Base-by-base conservation (phyloP, 2,329 filamentous ascomycete species). In the Xenosphaeropsis pyriputrescens region DNA sequence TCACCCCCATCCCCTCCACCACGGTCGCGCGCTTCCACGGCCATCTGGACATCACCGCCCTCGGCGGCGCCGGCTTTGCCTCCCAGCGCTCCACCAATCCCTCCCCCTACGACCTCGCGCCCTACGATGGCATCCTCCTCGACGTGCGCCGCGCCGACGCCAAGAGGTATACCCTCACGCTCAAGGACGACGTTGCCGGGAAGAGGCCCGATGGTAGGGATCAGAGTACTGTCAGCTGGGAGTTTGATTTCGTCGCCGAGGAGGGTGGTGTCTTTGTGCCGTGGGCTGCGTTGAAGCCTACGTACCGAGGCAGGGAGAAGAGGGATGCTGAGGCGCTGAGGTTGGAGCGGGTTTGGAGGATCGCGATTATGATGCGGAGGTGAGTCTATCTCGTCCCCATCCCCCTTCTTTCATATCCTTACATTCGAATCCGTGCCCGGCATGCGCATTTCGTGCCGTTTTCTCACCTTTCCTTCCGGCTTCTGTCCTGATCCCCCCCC, bases 361-460 rank as follows among this genome's bases (percentile, higher is more conserved):
- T 89, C 19, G 78, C 75, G 36, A 64, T 91, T 41, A 88, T 91
- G 84, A 81, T 82, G 66, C 63, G 85, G 54, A 91, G 84, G 83
- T 85, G 57, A 41, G 62, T 52, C 14, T 16, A 15, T 19, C 19
- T 16, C 37, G 12, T 19, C 31, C n/a, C 37, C 18, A 35, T 50
- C 12, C 45, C 40, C 47, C 32, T 46, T 44, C 17, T 42, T 40
- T 35, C 5, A 5, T 19, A 19, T 19, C 8, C 5, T 19, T 19
- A 8, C 18, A n/a, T n/a, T n/a, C n/a, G n/a, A n/a, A n/a, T n/a
- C n/a, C n/a, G n/a, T n/a, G n/a, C n/a, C n/a, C n/a, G n/a, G n/a
- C n/a, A n/a, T n/a, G n/a, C n/a, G n/a, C n/a, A n/a, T n/a, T n/a
- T n/a, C n/a, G n/a, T n/a, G n/a, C n/a, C n/a, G n/a, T n/a, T n/a